These are phyloP conservation scores for Pythium sukuiense DNA, from an alignment of 352 stramenopile species.

Conservation along the genomic window DNA sequence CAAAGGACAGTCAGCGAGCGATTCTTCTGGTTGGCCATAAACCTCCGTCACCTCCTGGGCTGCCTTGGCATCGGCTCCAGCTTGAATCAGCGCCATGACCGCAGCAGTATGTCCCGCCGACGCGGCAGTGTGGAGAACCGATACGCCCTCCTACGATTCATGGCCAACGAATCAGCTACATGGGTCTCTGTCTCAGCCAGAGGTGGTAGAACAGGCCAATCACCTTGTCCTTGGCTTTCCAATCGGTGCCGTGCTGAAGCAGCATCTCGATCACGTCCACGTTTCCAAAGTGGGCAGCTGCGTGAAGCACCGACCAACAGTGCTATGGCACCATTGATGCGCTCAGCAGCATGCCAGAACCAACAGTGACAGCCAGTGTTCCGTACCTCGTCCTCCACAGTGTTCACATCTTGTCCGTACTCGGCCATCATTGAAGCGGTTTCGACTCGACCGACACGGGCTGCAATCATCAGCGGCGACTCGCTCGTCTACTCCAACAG, in stretches of 20 bases:
- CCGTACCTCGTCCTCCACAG: neutral
- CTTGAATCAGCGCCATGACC: neutral
- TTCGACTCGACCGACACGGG: neutral
- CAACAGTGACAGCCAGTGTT: no score
- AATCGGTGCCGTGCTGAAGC: neutral
- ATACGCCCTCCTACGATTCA: neutral
- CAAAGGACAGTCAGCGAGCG: no score
- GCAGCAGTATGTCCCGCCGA: neutral
- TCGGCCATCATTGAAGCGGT: neutral
- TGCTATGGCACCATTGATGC: neutral
- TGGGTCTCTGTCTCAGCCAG: neutral
- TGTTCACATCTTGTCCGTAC: neutral
- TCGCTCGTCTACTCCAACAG: neutral
- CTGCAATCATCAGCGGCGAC: neutral
- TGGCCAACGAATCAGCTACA: neutral
- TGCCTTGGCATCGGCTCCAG: neutral
- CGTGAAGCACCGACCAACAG: neutral
- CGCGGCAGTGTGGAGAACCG: neutral
- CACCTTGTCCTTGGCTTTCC: neutral
- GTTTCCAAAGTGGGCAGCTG: neutral
- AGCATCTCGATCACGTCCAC: neutral
- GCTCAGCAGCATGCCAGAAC: neutral
- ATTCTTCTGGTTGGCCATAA: no score
- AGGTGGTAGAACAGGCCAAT: neutral
- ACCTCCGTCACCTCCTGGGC: neutral